A percentile compares a stretch with the other conserved stretches of the same genome.
These are phyloP conservation scores for Naganishia kalamii DNA, from an alignment of 768 basidiomycete species.

Conservation along the genomic window DNA sequence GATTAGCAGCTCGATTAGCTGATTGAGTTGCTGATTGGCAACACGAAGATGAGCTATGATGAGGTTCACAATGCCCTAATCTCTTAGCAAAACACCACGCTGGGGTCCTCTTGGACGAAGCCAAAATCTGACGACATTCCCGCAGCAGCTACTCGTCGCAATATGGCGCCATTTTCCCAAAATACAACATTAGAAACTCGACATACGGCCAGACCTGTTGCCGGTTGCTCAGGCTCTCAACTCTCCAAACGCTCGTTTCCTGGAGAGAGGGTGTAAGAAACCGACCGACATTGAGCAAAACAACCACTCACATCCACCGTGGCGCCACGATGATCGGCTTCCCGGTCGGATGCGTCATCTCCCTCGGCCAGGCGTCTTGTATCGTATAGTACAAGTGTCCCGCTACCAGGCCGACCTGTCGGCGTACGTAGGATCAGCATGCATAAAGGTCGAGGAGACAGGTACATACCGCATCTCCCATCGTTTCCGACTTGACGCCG, in stretches of 20 bases:
- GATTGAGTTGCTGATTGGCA: no score
- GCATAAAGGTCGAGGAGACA: not conserved
- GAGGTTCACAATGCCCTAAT: no score
- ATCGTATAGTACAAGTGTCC: slow-evolving; percentile 45
- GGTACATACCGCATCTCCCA: slow-evolving; percentile 41
- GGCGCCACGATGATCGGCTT: slow-evolving; percentile 21
- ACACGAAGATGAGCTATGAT: no score
- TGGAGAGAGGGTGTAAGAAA: not conserved
- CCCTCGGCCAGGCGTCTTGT: slow-evolving; percentile 45
- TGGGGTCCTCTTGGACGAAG: no score
- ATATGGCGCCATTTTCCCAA: no score
- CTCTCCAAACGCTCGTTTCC: not conserved
- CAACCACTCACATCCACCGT: slow-evolving; percentile 18
- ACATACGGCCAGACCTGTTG: not conserved
- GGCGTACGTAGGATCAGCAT: not conserved
- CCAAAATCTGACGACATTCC: no score
- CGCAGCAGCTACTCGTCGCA: no score
- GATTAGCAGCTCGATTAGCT: no score
- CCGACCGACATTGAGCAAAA: not conserved
- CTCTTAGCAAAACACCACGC: no score
- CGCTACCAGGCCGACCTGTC: slow-evolving; percentile 41
- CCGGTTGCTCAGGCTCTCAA: not conserved
- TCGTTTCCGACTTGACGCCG: slow-evolving; percentile 39
- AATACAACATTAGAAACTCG: not conserved
- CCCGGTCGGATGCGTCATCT: slow-evolving; percentile 42